These are phyloP conservation scores for Diaporthe ilicicola DNA, from an alignment of 2,329 filamentous ascomycete species.

Conservation along the genomic window DNA sequence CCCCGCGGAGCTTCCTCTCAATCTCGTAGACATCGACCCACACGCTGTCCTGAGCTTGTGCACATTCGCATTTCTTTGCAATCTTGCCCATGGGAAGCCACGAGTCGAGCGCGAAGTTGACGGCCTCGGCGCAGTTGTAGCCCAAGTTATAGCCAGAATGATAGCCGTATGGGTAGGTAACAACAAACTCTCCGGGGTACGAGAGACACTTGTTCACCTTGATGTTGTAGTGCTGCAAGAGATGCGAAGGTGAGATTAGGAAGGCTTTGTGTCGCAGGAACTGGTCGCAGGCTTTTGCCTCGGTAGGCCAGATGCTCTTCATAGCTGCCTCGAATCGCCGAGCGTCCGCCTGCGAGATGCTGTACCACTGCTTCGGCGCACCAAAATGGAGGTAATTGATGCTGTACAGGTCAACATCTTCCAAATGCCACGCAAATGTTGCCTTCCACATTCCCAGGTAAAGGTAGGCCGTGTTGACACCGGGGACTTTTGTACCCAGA, in stretches of 20 bases:
- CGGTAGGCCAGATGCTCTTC: slow-evolving; percentile 93
- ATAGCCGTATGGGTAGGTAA: slow-evolving; percentile 98
- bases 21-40: slow-evolving; percentile 98
- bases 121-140: slow-evolving; percentile 98
- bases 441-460: slow-evolving; percentile 99
- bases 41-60: slow-evolving; percentile 93
- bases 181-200: slow-evolving; percentile 96
- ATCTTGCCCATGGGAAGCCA: slow-evolving; percentile 96
- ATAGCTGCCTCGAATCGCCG: slow-evolving; percentile 93
- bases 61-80: slow-evolving; percentile 96
- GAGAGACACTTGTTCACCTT: slow-evolving; percentile 96
- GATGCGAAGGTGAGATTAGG: slow-evolving; percentile 87
- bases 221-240: slow-evolving; percentile 90
- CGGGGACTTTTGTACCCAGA: slow-evolving; percentile 92
- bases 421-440: slow-evolving; percentile 98
- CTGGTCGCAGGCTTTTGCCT: slow-evolving; percentile 94
- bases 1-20: slow-evolving; percentile 90
- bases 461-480: slow-evolving; percentile 97
- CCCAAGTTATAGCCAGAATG: slow-evolving; percentile 98
- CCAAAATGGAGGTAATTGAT: slow-evolving; percentile 99
- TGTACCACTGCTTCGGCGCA: slow-evolving; percentile 99
- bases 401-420: slow-evolving; percentile 98
- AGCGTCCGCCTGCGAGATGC: slow-evolving; percentile 95
- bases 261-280: slow-evolving; percentile 98
- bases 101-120: slow-evolving; percentile 95